Evolutionary conservation across 2,329 filamentous ascomycete species (phyloP).

Genomic region (Karstenula rhodostoma): DNA sequence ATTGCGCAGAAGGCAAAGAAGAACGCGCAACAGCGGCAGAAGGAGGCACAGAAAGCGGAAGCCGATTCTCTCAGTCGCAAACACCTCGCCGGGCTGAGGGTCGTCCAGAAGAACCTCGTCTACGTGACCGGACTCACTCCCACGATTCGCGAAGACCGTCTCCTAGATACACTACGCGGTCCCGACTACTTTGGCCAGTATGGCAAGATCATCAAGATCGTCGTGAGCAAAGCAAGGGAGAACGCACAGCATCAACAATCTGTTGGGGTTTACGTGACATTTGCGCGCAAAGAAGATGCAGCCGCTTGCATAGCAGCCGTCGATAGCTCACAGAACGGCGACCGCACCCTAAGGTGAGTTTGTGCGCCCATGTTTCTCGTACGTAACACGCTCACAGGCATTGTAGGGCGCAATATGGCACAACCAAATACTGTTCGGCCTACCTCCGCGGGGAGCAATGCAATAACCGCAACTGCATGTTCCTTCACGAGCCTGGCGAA

Average conservation of each 20-base stretch:
- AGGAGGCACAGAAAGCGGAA: conserved; percentile 95
- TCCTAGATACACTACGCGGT: conserved; percentile 88
- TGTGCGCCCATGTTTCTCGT: neutral
- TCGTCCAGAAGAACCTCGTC: conserved; percentile 98
- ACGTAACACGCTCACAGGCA: conserved; percentile 27
- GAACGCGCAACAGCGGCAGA: conserved; percentile 87
- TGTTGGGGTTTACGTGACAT: conserved; percentile 98
- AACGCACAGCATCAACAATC: conserved; percentile 75
- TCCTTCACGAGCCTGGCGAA: conserved; percentile 96
- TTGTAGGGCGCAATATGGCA: conserved; percentile 75
- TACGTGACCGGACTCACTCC: conserved; percentile 96
- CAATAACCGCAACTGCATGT: conserved; percentile 97
- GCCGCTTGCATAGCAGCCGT: conserved; percentile 89
- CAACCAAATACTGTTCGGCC: conserved; percentile 98
- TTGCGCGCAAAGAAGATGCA: conserved; percentile 89
- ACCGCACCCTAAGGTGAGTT: conserved; percentile 77
- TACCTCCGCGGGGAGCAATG: conserved; percentile 95
- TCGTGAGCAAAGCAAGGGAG: conserved; percentile 95
- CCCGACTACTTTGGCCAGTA: conserved; percentile 98
- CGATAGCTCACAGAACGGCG: conserved; percentile 90
- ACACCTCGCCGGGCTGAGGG: conserved; percentile 91
- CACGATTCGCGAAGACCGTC: conserved; percentile 87
- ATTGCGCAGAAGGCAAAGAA: conserved; percentile 87
- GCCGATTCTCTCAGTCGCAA: conserved; percentile 95
- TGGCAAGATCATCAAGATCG: conserved; percentile 97